A percentile compares a stretch with the other conserved stretches of the same genome.
These are phyloP conservation scores for Aspergillus sp. DNA, from an alignment of 2,329 filamentous ascomycete genomes.

Conservation along the genomic window DNA sequence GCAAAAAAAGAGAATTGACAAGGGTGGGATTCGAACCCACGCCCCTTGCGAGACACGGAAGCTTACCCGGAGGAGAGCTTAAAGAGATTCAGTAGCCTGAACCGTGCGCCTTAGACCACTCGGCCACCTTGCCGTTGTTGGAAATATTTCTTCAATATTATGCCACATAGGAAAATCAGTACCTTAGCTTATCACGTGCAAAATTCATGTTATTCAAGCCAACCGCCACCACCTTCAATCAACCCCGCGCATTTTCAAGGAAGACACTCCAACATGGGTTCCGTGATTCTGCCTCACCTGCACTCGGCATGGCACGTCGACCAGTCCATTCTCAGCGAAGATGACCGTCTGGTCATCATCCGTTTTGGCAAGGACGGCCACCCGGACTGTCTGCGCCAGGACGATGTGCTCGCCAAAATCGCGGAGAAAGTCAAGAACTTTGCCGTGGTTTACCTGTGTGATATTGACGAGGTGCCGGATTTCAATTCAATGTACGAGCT, in stretches of 20 bases:
- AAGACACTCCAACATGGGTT: conserved; percentile 53
- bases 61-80: too few relatives aligned
- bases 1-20: too few relatives aligned
- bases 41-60: too few relatives aligned
- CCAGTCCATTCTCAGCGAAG: conserved; percentile 85
- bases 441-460: conserved; percentile 76
- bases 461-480: conserved; percentile 82
- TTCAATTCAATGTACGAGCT: conserved; percentile 95
- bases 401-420: conserved; percentile 92
- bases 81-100: too few relatives aligned
- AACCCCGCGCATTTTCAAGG: background rate
- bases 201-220: background rate
- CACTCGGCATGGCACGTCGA: conserved; percentile 96
- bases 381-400: conserved; percentile 71
- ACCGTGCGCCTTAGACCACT: too few relatives aligned
- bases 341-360: conserved; percentile 77
- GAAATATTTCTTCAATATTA: too few relatives aligned
- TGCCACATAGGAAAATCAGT: too few relatives aligned
- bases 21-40: too few relatives aligned
- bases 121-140: background rate
- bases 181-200: background rate
- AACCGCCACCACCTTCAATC: background rate
- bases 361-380: conserved; percentile 86
- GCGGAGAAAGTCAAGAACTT: conserved; percentile 79
- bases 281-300: conserved; percentile 86